These are phyloP conservation scores for Phytopythium helicoides DNA, from an alignment of 352 stramenopile species.

Conservation along the genomic window DNA sequence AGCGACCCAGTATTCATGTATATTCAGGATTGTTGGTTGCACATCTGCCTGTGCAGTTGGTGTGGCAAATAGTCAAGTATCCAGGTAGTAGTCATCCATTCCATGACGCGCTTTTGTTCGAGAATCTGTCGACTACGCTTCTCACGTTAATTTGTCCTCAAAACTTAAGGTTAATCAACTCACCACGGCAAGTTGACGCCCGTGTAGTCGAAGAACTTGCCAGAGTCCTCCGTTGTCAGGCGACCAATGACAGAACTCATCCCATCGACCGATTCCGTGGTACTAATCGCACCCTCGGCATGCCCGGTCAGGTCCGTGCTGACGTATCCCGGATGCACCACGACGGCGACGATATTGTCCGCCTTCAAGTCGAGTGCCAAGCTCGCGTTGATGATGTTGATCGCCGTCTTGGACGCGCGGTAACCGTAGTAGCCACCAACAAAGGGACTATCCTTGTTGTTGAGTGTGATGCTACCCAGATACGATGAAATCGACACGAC, in stretches of 20 bases:
- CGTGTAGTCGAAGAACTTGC: conserved; percentile 47
- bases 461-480: conserved; percentile 37
- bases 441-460: no score
- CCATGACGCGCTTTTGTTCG: no score
- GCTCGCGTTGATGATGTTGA: conserved; percentile 61
- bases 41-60: no score
- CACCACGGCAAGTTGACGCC: conserved; percentile 35
- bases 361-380: conserved; percentile 39
- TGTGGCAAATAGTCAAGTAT: no score
- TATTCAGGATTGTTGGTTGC: no score
- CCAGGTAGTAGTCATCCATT: no score
- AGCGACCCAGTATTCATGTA: no score
- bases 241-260: conserved; percentile 26
- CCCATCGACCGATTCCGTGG: conserved; percentile 27
- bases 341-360: conserved; percentile 36
- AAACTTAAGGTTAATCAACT: no score
- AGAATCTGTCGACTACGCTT: no score
- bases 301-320: conserved; percentile 38
- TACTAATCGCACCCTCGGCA: conserved; percentile 19
- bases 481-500: conserved; percentile 32
- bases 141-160: no score
- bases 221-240: conserved; percentile 30
- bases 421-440: conserved; percentile 53
- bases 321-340: conserved; percentile 53
- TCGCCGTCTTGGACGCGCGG: conserved; percentile 57